A percentile compares a stretch with the other conserved stretches of the same genome.
These are phyloP conservation scores for Pezicula neosporulosa DNA, from an alignment of 2,329 filamentous ascomycete species.

Conservation along the genomic window DNA sequence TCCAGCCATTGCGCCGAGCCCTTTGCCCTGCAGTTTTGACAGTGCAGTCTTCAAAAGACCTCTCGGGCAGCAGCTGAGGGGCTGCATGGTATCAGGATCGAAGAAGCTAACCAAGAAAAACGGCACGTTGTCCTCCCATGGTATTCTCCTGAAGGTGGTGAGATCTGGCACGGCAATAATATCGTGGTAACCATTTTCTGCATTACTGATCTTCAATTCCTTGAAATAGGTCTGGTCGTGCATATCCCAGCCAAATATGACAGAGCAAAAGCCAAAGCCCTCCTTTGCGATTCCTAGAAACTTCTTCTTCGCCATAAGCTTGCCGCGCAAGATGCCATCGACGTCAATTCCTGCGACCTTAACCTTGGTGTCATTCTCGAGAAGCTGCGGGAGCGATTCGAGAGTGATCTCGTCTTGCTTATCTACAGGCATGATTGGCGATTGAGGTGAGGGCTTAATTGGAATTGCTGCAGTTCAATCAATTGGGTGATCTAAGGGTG, in stretches of 20 bases:
- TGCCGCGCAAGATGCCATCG: conserved; percentile 83
- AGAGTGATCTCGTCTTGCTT: conserved; percentile 46
- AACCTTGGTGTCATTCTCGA: conserved; percentile 71
- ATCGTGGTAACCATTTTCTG: conserved; percentile 85
- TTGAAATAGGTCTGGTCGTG: conserved; percentile 86
- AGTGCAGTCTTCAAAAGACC: conserved; percentile 68
- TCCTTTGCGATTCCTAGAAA: conserved; percentile 78
- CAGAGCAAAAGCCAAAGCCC: conserved; percentile 91
- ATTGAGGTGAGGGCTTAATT: neutral
- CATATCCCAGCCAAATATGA: conserved; percentile 97
- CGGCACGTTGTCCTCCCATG: conserved; percentile 84
- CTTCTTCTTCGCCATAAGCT: conserved; percentile 89
- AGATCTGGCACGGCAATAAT: conserved; percentile 80
- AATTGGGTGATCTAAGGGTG: too few species aligned
- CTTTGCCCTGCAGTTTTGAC: conserved; percentile 62
- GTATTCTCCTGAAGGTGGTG: conserved; percentile 74
- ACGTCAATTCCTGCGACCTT: conserved; percentile 87
- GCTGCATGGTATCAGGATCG: conserved; percentile 72
- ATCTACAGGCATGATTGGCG: conserved; percentile 17
- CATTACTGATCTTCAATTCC: conserved; percentile 84
- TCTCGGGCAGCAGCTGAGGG: conserved; percentile 75
- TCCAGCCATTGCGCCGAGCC: conserved; percentile 85
- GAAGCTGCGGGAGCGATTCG: conserved; percentile 62
- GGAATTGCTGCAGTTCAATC: too few species aligned
- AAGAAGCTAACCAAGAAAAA: conserved; percentile 83